phyloP scores from a whole-genome alignment of 2,329 filamentous ascomycete species.

The Bipolaris bicolor region DNA sequence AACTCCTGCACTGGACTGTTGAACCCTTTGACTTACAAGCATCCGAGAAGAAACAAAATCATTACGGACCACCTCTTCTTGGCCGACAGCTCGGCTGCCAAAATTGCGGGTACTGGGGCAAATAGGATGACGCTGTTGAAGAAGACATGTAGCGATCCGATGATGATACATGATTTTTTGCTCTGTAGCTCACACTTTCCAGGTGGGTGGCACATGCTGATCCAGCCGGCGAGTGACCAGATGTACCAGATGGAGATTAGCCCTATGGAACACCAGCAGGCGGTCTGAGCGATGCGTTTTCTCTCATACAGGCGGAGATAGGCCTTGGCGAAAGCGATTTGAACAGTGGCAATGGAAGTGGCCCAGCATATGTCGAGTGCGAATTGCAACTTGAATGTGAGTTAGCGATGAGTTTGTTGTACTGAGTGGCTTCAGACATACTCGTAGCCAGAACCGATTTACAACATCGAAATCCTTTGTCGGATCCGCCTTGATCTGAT shows the following conservation, averaged over 20 bases:
- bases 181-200: constrained; percentile 22
- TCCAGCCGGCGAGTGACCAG: constrained; percentile 24
- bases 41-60: constrained; percentile 22
- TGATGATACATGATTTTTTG: constrained; percentile 25
- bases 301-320: constrained; percentile 26
- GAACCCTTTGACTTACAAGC: constrained; percentile 19
- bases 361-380: constrained; percentile 31
- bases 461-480: constrained; percentile 15
- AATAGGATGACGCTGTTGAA: constrained; percentile 25
- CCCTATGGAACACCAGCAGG: constrained; percentile 20
- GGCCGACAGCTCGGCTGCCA: constrained; percentile 16
- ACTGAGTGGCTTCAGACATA: constrained; percentile 3
- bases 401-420: constrained; percentile 2
- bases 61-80: constrained; percentile 21
- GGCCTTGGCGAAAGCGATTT: constrained; percentile 25
- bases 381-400: constrained; percentile 22
- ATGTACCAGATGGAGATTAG: constrained; percentile 23
- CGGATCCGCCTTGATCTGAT: constrained; percentile 17
- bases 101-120: constrained; percentile 20
- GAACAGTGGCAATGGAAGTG: constrained; percentile 27
- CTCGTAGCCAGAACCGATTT: constrained; percentile 19
- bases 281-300: constrained; percentile 10
- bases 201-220: constrained; percentile 27
- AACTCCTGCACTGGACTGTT: neutral
- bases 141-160: constrained; percentile 28